Evolutionary conservation across 768 basidiomycete genomes (phyloP), one percentile per base, ranked within the genome.

Genomic region (Gautieria morchelliformis): DNA sequence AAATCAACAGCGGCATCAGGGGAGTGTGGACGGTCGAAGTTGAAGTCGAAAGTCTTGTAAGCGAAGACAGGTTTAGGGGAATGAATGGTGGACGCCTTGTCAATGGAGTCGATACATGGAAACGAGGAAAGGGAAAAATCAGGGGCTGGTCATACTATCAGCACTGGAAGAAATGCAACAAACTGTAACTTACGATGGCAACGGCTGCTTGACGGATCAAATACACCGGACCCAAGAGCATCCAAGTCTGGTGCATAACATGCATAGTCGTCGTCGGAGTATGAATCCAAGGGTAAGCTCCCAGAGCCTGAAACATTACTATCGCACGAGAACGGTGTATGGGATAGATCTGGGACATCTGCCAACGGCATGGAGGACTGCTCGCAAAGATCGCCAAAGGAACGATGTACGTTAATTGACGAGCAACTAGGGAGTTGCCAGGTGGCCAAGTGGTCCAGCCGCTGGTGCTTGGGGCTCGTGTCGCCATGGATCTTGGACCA

Each of bases 61-160:
- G 11, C 56, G 39, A 57, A 57, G 24, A 57, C 56, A 10, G 56
- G 56, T 42, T 49, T 57, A 2, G 56, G 56, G 11, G 56, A 57
- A 49, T 57, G 48, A 49, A 57, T 57, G n/a, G 35, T 57, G 27
- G 20, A 37, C 12, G 49, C 47, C 17, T 37, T 15, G 12, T 57
- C 40, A 27, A 45, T 17, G 32, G 51, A 19, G 15, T 37, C 24
- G 14, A n/a, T 17, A 11, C 51, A 40, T 3, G 37, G 33, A 3
- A 4, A 48, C 46, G 27, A 48, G 24, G 33, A 20, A 35, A 22
- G 17, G 17, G 51, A 40, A 52, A 30, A 27, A 27, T 49, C 32
- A 24, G 37, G 51, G 1, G 33, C 51, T 52, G 11, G 12, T n/a
- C 19, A 19, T 22, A 19, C 8, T 8, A 52, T 22, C 11, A 40